A percentile compares a stretch with the other conserved stretches of the same genome.
phyloP scores from a whole-genome alignment of 176 grass and related monocot species.

The Neostapfia colusana region DNA sequence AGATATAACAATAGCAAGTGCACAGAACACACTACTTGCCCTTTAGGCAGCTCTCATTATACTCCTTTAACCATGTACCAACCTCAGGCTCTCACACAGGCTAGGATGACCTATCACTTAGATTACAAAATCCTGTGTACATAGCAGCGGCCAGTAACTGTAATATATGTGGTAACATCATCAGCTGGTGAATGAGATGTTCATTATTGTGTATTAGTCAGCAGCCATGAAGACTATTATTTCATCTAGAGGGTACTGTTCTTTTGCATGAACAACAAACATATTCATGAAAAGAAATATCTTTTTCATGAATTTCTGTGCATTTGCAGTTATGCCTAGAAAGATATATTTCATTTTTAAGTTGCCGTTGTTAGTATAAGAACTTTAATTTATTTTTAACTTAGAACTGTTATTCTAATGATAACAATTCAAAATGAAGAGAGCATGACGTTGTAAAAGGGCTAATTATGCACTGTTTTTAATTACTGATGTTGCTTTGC shows the following conservation, averaged over 20 bases:
- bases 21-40: neutral
- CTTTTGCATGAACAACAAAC: neutral
- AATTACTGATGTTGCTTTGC: no score
- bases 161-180: slow-evolving; percentile 12
- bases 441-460: neutral
- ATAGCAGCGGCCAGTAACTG: slow-evolving; percentile 8
- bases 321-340: no score
- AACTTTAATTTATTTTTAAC: no score
- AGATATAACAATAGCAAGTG: slow-evolving; percentile 48
- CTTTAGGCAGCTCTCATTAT: neutral
- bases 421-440: no score
- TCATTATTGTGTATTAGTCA: neutral
- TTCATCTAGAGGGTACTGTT: no score
- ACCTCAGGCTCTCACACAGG: slow-evolving; percentile 11
- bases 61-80: neutral
- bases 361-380: no score
- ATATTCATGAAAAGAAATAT: no score
- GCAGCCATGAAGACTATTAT: neutral
- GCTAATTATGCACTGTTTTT: no score
- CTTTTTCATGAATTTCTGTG: no score
- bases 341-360: no score
- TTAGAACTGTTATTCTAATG: no score
- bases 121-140: slow-evolving; percentile 23
- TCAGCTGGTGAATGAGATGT: neutral
- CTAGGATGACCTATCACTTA: neutral